Evolutionary conservation across 176 grass and related monocot species (phyloP).

Genomic region (Secale cereale): DNA sequence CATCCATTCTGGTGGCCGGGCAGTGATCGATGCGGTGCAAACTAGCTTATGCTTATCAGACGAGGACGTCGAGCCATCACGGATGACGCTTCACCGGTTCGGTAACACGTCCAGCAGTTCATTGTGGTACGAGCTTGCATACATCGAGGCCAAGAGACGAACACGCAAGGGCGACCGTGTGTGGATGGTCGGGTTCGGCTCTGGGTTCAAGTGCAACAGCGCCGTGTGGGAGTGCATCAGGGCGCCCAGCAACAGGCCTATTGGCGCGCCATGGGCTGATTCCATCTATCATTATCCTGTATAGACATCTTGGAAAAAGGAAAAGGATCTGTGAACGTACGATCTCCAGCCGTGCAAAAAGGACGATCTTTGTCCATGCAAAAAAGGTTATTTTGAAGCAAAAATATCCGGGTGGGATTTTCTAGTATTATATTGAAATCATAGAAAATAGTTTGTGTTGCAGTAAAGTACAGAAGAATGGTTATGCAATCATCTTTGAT

Average conservation of each 20-base stretch:
- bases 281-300: constrained; percentile 28
- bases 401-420: no score
- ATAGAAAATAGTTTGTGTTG: no score
- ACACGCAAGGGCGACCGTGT: not conserved
- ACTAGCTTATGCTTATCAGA: not conserved
- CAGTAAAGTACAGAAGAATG: no score
- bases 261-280: constrained; percentile 19
- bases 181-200: constrained; percentile 42
- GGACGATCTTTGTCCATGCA: no score
- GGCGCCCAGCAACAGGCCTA: not conserved
- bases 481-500: no score
- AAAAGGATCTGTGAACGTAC: not conserved
- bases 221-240: constrained; percentile 5
- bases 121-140: constrained; percentile 35
- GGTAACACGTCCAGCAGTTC: constrained; percentile 48
- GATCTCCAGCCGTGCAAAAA: no score
- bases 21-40: constrained; percentile 57
- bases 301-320: not conserved
- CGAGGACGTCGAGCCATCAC: constrained; percentile 18
- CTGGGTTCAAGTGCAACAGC: constrained; percentile 49
- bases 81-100: constrained; percentile 35
- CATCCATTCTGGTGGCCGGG: constrained; percentile 67
- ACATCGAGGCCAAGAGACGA: constrained; percentile 24
- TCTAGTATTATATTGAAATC: no score
- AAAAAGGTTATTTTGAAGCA: no score